A percentile compares a stretch with the other conserved stretches of the same genome.
phyloP scores from a whole-genome alignment of 1,284 basidiomycete species.

The Phylloboletellus chloephorus region DNA sequence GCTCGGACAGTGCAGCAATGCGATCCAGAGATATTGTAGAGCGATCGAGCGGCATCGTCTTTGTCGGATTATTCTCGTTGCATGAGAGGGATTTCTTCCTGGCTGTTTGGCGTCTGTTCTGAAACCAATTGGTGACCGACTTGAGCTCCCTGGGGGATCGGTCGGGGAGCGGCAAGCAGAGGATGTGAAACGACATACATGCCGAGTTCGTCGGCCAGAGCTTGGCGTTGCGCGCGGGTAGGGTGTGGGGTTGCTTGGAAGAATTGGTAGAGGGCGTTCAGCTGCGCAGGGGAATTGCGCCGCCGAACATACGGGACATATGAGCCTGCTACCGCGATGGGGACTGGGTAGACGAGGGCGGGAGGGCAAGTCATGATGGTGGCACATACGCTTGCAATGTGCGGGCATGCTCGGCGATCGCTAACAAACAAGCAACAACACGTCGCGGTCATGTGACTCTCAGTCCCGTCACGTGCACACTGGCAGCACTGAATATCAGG shows the following conservation, averaged over 20 bases:
- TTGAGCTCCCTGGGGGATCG: constrained; percentile 28
- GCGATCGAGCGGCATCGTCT: constrained; percentile 18
- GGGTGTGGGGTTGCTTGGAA: constrained; percentile 42
- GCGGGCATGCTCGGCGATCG: constrained; percentile 18
- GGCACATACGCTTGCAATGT: constrained; percentile 14
- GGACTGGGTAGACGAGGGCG: background rate
- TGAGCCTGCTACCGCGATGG: constrained; percentile 3
- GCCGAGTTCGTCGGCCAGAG: constrained; percentile 38
- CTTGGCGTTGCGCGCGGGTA: constrained; percentile 39
- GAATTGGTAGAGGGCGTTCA: constrained; percentile 34
- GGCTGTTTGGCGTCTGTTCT: constrained; percentile 30
- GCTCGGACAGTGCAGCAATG: constrained; percentile 38
- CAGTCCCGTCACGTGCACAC: constrained; percentile 18
- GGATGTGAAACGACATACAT: constrained; percentile 32
- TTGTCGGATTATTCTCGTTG: constrained; percentile 22
- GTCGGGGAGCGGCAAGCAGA: constrained; percentile 6
- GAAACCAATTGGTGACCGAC: constrained; percentile 35
- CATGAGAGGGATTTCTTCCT: constrained; percentile 20
- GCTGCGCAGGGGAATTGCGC: constrained; percentile 36
- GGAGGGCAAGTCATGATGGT: constrained; percentile 16
- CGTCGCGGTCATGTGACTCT: constrained; percentile 28
- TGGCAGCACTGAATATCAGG: background rate
- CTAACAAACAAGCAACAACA: constrained; percentile 16
- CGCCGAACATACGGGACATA: constrained; percentile 32
- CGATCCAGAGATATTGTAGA: constrained; percentile 37